Evolutionary conservation across 768 basidiomycete genomes (phyloP).

Genomic region (Agaricus subrufescens): DNA sequence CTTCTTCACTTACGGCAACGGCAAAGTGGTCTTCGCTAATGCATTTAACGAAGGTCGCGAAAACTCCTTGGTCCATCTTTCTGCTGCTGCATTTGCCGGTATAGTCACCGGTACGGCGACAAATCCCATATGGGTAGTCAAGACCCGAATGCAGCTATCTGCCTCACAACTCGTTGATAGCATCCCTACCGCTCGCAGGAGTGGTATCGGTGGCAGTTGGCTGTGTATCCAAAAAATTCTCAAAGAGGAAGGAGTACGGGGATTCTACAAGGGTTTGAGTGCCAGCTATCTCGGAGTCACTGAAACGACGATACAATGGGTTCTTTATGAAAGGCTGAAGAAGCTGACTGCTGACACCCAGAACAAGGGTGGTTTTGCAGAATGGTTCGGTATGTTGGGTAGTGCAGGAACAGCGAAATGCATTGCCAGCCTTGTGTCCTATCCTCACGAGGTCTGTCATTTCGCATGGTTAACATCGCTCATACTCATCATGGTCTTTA

Average conservation of each 20-base stretch:
- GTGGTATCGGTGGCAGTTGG: constrained; percentile 49
- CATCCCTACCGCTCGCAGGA: constrained; percentile 14
- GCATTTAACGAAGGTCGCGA: constrained; percentile 76
- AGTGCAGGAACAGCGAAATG: constrained; percentile 93
- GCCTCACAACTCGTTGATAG: constrained; percentile 32
- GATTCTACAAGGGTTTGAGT: constrained; percentile 93
- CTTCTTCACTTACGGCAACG: constrained; percentile 97
- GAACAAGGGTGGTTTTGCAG: constrained; percentile 49
- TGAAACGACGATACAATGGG: constrained; percentile 97
- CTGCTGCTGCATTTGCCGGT: constrained; percentile 83
- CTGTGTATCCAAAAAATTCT: constrained; percentile 68
- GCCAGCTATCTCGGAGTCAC: constrained; percentile 96
- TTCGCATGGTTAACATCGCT: not conserved
- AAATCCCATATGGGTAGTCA: constrained; percentile 99
- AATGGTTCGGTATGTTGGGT: constrained; percentile 81
- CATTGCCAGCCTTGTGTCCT: constrained; percentile 91
- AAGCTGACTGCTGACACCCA: constrained; percentile 50
- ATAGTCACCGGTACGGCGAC: constrained; percentile 85
- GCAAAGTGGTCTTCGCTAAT: constrained; percentile 86
- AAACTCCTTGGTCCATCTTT: constrained; percentile 81
- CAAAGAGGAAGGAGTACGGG: constrained; percentile 74
- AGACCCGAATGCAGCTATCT: constrained; percentile 77
- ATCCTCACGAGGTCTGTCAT: constrained; percentile 87
- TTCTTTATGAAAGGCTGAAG: constrained; percentile 91
- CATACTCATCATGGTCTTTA: constrained; percentile 21